Base-by-base conservation (phyloP, 208 protist genomes). In the Crithidia expoeki region DNA sequence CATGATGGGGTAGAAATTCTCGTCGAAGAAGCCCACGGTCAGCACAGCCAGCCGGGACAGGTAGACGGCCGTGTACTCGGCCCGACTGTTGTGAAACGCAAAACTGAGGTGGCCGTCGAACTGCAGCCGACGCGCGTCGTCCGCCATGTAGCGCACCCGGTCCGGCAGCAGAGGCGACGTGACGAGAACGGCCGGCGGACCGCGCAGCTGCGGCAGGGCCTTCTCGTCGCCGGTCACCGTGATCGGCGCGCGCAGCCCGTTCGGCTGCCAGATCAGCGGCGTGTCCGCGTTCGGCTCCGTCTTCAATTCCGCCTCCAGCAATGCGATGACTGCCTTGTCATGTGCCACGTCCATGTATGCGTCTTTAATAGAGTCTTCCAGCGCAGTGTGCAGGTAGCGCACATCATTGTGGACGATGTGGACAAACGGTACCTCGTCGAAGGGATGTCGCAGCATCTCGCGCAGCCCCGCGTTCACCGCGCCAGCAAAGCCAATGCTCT, bases 21-120 rank as follows among this genome's bases (percentile, higher is more conserved):
- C 81, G 58, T 90, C 81, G 38, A 85, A 81, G 71, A 78, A 86
- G 33, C 79, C 85, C 10, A 78, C 79, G 47, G 71, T 74, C 38
- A 69, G 38, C 16, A 88, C 55, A 1, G 80, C 80, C 9, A 85
- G 72, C 9, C 82, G 85, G 5, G 82, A 76, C 6, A 88, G 19
- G 16, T 73, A 60, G n/a, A 81, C 65, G 14, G 69, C 51, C 28
- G 70, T 68, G 42, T 68, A 56, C 23, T 74, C 65, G 19, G 28
- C 40, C 21, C 40, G 5, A 12, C 32, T 67, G 55, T 68, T 68
- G 38, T 81, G 53, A 51, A 91, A 82, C 2, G 65, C n/a, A 19
- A 80, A 47, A 14, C 58, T 60, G 23, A 40, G 10, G 60, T 64
- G 44, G 2, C 50, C 44, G 11, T 1, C 2, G 36, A 81, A 73